Conservation (phyloP, 192 early-diverging fungal genomes). For the Entomortierella beljakovae region DNA sequence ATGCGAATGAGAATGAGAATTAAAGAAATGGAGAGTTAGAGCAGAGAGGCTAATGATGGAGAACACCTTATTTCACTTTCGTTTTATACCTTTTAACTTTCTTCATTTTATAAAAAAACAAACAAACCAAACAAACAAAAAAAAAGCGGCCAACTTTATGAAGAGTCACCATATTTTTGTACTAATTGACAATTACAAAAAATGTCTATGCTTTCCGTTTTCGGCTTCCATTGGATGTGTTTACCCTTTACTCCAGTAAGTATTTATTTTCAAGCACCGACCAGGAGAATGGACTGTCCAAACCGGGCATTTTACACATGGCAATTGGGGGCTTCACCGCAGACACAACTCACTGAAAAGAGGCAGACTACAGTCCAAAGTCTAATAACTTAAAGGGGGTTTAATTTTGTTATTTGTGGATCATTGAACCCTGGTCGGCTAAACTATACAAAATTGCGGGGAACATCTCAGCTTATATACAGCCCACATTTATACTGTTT, state of each 20-base stretch:
- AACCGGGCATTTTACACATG: too few relatives aligned
- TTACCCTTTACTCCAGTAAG: too few relatives aligned
- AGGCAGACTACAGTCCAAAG: too few relatives aligned
- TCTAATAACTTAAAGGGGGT: too few relatives aligned
- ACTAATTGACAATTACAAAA: neutral
- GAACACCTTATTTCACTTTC: neutral
- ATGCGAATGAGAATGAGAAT: neutral
- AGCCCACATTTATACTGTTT: too few relatives aligned
- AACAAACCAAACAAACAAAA: neutral
- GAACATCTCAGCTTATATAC: neutral
- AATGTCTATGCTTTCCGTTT: neutral
- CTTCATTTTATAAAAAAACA: neutral
- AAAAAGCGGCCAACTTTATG: neutral
- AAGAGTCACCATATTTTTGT: neutral
- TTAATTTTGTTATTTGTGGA: too few relatives aligned
- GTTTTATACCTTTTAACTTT: neutral
- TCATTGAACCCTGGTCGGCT: neutral
- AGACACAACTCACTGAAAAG: too few relatives aligned
- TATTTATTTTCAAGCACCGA: neutral
- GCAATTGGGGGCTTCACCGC: too few relatives aligned
- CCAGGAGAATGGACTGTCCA: too few relatives aligned
- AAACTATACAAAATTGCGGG: neutral
- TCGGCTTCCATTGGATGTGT: too few relatives aligned
- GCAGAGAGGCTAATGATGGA: neutral
- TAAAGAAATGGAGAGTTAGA: neutral